Base-by-base conservation (phyloP, 306 rosid genomes). In the Quercus engelmannii region DNA sequence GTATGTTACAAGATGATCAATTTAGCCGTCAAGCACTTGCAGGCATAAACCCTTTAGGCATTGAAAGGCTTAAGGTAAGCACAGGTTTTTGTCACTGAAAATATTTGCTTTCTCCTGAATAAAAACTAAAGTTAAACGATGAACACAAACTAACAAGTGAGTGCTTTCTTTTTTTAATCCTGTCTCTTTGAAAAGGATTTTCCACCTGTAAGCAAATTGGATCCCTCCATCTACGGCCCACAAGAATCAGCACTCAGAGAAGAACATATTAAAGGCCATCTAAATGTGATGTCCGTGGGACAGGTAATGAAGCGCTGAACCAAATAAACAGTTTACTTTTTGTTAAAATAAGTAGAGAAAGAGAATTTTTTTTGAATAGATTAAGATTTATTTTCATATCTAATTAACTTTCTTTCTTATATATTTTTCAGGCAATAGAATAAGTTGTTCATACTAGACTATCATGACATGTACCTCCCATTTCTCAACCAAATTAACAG, bases 191-290 rank as follows among this genome's bases (percentile, higher is more conserved):
- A 57, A 59, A 25, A 87, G 86, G 86, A 68, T 78, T 89, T 87
- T 55, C 90, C 92, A 65, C 90, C 90, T 9, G 77, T 18, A 74
- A 89, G 87, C 80, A 87, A 87, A 67, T 30, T 89, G 76, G 86
- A 83, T 74, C 71, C 90, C 25, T 83, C 86, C 77, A 74, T 76
- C 43, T 86, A 81, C 74, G 92, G 92, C 19, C 77, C 86, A 18
- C 71, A 76, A 35, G 87, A 81, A 41, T 87, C 89, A 55, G 90
- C 89, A 81, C 25, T 87, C 75, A 83, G 69, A 78, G 87, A 83
- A 62, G 88, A 89, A 83, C 92, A 87, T 76, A 71, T 89, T 6
- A 74, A 33, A 76, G 83, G 67, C 69, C 83, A 83, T 43, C 73
- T 85, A 57, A 72, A 86, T 71, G 89, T 86, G 35, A 78, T 86